Percentiles rank a stretch among this genome's conserved stretches.
Evolutionary conservation across 2,329 filamentous ascomycete species (phyloP).

Genomic region (Pyrenophora graminea): DNA sequence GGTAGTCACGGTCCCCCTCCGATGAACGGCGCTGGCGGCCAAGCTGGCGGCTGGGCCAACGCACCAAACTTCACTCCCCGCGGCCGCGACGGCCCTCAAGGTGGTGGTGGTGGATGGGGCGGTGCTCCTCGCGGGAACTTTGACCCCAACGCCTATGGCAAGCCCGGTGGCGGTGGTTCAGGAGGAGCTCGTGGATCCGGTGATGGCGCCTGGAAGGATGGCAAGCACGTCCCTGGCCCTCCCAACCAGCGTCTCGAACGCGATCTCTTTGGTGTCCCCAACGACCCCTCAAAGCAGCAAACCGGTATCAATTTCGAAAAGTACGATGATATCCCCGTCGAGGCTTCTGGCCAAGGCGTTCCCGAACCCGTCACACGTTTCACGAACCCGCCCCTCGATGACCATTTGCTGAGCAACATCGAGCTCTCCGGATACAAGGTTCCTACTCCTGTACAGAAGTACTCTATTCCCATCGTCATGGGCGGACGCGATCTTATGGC

Average conservation of each 20-base stretch:
- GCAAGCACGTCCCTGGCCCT: slow-evolving; percentile 92
- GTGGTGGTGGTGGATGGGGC: slow-evolving; percentile 48
- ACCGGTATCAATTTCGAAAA: slow-evolving; percentile 99
- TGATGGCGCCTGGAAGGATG: slow-evolving; percentile 94
- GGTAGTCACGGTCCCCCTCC: slow-evolving; percentile 37
- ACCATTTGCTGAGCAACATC: slow-evolving; percentile 92
- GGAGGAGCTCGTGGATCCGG: slow-evolving; percentile 76
- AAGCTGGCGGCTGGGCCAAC: slow-evolving; percentile 62
- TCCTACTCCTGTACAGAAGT: slow-evolving; percentile 97
- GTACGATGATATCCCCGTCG: slow-evolving; percentile 98
- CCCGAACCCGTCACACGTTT: slow-evolving; percentile 90
- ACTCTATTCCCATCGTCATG: slow-evolving; percentile 99
- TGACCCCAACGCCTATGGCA: slow-evolving; percentile 67
- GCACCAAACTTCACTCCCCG: slow-evolving; percentile 62
- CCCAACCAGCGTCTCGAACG: slow-evolving; percentile 88
- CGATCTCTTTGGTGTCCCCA: slow-evolving; percentile 87
- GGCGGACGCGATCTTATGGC: slow-evolving; percentile 97
- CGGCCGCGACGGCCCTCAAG: slow-evolving; percentile 40
- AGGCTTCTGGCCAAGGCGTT: slow-evolving; percentile 91
- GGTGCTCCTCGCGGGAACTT: slow-evolving; percentile 54
- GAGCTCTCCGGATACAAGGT: slow-evolving; percentile 91
- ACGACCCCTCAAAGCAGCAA: slow-evolving; percentile 93
- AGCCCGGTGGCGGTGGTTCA: slow-evolving; percentile 56
- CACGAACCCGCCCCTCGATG: slow-evolving; percentile 91
- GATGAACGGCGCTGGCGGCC: slow-evolving; percentile 62